Base-by-base conservation (phyloP, 805 yeast genomes). In the Kuraishia capsulata region DNA sequence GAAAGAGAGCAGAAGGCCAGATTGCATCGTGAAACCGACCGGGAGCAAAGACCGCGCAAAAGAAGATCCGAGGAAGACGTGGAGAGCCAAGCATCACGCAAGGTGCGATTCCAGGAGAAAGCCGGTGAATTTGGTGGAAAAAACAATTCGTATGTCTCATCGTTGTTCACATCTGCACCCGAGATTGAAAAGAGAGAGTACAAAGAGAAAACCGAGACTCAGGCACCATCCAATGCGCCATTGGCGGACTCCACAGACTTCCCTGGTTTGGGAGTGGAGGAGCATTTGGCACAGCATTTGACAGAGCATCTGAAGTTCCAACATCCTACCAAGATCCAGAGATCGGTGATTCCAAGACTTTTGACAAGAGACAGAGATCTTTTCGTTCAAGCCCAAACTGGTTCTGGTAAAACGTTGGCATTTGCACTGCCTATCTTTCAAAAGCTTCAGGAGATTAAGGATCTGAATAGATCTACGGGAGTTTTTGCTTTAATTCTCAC, bases 381-480 rank as follows among this genome's bases (percentile, higher is more conserved):
- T 40, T 83, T 92, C 47, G 83, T 92, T 35, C 94, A 88, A 53
- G 96, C 99, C 0, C 97, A 94, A 60, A 92, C 99, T 0, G 99
- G 99, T 38, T 89, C 97, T 0, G 99, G 99, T 59, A 92, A 92
- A 59, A 92, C 99, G 0, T 61, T 92, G 40, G 80, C 97, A 0
- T 94, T 84, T 55, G 64, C 81, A 3, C 62, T 94, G 29, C 99
- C 98, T 1, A 79, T 94, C 17, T 58, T 90, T 44, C 78, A 84
- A 45, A 71, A 76, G 42, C 65, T 92, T 32, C 74, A 87, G 75
- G 59, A 67, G 21, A 75, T 76, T 49, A 53, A 63, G 28, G 61
- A 61, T 6, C 54, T 75, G 38, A 56, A 57, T 31, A 71, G 97
- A 48, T 69, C 73, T 13, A 71, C 85, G 11, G 99, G 99, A 4